These are phyloP conservation scores for Salvia hispanica DNA, from an alignment of 257 asterid genomes.

Conservation along the genomic window DNA sequence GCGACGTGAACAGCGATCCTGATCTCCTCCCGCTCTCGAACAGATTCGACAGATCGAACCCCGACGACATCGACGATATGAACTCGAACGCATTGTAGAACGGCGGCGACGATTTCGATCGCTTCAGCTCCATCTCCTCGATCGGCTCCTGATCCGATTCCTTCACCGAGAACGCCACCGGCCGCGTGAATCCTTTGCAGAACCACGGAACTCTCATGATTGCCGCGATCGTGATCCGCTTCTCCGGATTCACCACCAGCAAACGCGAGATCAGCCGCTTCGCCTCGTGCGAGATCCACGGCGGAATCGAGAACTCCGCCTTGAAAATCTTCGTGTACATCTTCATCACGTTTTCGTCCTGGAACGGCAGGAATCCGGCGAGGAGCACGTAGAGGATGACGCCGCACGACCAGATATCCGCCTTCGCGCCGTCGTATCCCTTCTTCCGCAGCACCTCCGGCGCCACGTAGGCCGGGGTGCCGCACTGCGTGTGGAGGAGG, in stretches of 20 bases:
- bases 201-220: constrained; percentile 69
- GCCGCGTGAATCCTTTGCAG: constrained; percentile 43
- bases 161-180: constrained; percentile 39
- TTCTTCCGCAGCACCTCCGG: constrained; percentile 72
- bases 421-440: constrained; percentile 77
- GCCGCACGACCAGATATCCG: constrained; percentile 94
- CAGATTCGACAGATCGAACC: constrained; percentile 66
- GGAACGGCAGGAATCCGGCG: constrained; percentile 76
- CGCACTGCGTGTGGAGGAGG: constrained; percentile 77
- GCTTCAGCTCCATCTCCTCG: constrained; percentile 32
- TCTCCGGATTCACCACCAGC: constrained; percentile 62
- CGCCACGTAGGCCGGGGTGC: constrained; percentile 84
- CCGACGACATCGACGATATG: constrained; percentile 85
- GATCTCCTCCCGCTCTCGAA: constrained; percentile 54
- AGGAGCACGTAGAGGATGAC: constrained; percentile 69
- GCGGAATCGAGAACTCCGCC: constrained; percentile 66
- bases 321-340: constrained; percentile 76
- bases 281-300: constrained; percentile 68
- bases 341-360: constrained; percentile 66
- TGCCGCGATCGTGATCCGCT: constrained; percentile 52
- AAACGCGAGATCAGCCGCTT: constrained; percentile 59
- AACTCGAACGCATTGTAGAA: constrained; percentile 77
- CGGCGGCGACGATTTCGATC: constrained; percentile 61
- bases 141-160: constrained; percentile 34
- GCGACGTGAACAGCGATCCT: constrained; percentile 67